These are phyloP conservation scores for Rhodofomes roseus DNA, from an alignment of 1,284 basidiomycete genomes.

Conservation along the genomic window DNA sequence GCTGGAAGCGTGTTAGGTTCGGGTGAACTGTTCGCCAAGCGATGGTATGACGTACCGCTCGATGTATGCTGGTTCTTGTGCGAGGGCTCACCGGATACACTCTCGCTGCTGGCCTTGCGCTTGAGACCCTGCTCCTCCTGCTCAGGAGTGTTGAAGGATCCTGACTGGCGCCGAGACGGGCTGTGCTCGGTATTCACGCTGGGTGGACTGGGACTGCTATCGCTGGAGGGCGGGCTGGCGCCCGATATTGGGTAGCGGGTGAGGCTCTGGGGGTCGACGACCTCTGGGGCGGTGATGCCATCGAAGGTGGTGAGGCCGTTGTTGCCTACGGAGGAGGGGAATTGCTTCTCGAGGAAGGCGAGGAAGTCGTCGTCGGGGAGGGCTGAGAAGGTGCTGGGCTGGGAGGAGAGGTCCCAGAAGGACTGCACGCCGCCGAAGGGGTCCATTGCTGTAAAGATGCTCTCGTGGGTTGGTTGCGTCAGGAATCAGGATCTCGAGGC, in stretches of 20 bases:
- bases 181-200: conserved; percentile 35
- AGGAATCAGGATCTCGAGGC: conserved; percentile 7
- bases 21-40: neutral
- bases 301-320: conserved; percentile 7
- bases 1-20: neutral
- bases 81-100: conserved; percentile 53
- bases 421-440: conserved; percentile 32
- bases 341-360: conserved; percentile 72
- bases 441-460: conserved; percentile 26
- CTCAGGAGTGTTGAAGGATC: conserved; percentile 29
- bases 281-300: conserved; percentile 25
- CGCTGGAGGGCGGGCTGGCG: conserved; percentile 46
- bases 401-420: conserved; percentile 68
- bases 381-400: conserved; percentile 54
- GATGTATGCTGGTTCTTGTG: conserved; percentile 60
- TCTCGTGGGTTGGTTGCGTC: conserved; percentile 4
- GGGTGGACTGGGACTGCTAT: conserved; percentile 73
- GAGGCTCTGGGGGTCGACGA: conserved; percentile 56
- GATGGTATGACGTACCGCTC: conserved; percentile 16
- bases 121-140: conserved; percentile 50
- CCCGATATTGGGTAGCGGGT: conserved; percentile 36
- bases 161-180: conserved; percentile 30
- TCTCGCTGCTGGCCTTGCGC: conserved; percentile 67
- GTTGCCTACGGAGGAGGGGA: conserved; percentile 32
- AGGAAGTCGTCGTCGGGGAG: conserved; percentile 75